Conservation (phyloP, 139 green algal species). For the Picochlorum sp. region DNA sequence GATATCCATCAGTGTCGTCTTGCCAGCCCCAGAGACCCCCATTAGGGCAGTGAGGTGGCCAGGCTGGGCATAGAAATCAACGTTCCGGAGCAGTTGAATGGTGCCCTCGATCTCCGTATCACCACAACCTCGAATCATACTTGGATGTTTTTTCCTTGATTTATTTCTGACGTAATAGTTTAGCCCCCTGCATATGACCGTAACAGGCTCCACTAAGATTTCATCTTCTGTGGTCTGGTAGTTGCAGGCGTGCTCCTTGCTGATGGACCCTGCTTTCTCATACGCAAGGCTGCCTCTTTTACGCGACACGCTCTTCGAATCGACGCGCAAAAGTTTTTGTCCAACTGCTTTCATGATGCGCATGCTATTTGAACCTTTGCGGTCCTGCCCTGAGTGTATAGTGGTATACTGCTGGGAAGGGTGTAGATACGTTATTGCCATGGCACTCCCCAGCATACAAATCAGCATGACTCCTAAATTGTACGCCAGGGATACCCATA, state of each 20-base stretch:
- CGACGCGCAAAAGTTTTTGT: too few species aligned
- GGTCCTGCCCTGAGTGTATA: too few species aligned
- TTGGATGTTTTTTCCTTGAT: too few species aligned
- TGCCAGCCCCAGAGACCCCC: neutral
- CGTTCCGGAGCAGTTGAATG: slow-evolving; percentile 42
- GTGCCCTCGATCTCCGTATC: slow-evolving; percentile 34
- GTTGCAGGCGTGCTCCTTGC: neutral
- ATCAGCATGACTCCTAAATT: slow-evolving; percentile 17
- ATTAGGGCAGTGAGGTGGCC: neutral
- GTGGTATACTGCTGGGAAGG: slow-evolving; percentile 10
- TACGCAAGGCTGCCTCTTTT: too few species aligned
- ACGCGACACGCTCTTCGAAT: too few species aligned
- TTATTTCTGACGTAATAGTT: too few species aligned
- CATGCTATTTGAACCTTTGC: too few species aligned
- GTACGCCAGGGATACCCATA: slow-evolving; percentile 45
- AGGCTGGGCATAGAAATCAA: slow-evolving; percentile 29
- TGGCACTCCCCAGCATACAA: slow-evolving; percentile 16
- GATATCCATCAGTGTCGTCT: neutral
- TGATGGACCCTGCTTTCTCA: too few species aligned
- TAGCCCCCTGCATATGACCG: slow-evolving; percentile 50
- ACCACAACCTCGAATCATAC: slow-evolving; percentile 11
- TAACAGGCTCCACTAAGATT: slow-evolving; percentile 24
- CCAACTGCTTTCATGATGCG: too few species aligned
- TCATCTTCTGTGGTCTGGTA: neutral
- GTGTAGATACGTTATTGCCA: slow-evolving; percentile 23